Conservation (phyloP, 345 rosid species). For the Xanthoceras sorbifolium region DNA sequence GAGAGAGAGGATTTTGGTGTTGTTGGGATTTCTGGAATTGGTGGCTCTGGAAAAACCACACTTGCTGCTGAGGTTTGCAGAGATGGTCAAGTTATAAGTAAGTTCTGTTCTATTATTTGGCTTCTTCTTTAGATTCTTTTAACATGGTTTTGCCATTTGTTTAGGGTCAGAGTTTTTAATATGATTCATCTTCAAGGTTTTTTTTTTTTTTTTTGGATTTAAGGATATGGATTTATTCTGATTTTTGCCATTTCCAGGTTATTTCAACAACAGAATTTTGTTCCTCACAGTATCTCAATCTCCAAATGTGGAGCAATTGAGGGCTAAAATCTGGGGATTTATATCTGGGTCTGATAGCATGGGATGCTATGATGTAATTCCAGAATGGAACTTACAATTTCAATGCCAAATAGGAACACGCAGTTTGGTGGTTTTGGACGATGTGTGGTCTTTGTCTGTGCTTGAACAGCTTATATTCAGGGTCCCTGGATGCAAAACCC, state of each 20-base stretch:
- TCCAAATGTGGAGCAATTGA: slow-evolving; percentile 61
- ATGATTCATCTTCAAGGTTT: too few species aligned
- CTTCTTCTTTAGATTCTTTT: neutral
- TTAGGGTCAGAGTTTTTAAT: too few species aligned
- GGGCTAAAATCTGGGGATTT: slow-evolving; percentile 40
- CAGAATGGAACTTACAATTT: slow-evolving; percentile 41
- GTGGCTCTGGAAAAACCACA: slow-evolving; percentile 92
- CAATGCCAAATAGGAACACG: slow-evolving; percentile 27
- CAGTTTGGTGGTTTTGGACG: slow-evolving; percentile 73
- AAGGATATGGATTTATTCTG: slow-evolving; percentile 1
- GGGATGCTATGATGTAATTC: slow-evolving; percentile 23
- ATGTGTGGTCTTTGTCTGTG: slow-evolving; percentile 69
- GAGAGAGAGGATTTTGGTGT: slow-evolving; percentile 37
- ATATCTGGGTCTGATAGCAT: slow-evolving; percentile 42
- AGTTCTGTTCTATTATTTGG: slow-evolving; percentile 17
- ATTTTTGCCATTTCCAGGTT: slow-evolving; percentile 35
- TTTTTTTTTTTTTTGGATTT: neutral
- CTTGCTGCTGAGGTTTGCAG: slow-evolving; percentile 65
- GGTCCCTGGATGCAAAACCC: slow-evolving; percentile 61
- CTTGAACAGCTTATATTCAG: slow-evolving; percentile 60
- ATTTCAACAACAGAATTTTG: slow-evolving; percentile 54
- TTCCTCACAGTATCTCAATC: slow-evolving; percentile 86
- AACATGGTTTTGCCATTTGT: neutral
- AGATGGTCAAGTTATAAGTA: slow-evolving; percentile 68
- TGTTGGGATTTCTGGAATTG: slow-evolving; percentile 77